A percentile compares a stretch with the other conserved stretches of the same genome.
Evolutionary conservation across 768 basidiomycete species (phyloP).

Genomic region (Suillus discolor): DNA sequence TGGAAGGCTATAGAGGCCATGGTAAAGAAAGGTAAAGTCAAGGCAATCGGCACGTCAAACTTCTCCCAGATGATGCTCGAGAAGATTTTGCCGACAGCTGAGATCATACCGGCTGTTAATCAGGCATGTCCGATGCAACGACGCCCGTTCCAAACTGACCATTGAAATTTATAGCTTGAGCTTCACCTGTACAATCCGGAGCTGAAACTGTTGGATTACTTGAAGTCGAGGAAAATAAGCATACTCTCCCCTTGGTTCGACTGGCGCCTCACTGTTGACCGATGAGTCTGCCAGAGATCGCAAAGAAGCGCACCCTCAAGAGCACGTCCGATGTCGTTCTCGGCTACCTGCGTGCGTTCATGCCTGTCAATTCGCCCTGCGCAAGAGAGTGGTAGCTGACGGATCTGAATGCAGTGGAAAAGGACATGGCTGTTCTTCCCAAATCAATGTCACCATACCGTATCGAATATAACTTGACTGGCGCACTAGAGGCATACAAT

Average conservation of each 20-base stretch:
- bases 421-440: conserved; percentile 66
- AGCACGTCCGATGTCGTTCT: conserved; percentile 56
- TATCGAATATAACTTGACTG: conserved; percentile 60
- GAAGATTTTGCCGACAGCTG: conserved; percentile 66
- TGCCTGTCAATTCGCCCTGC: neutral
- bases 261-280: conserved; percentile 61
- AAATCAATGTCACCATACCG: conserved; percentile 77
- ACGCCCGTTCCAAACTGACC: neutral
- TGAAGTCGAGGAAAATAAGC: conserved; percentile 75
- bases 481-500: conserved; percentile 48
- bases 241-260: conserved; percentile 80
- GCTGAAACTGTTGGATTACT: conserved; percentile 62
- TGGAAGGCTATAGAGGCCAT: conserved; percentile 86
- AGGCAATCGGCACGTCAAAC: conserved; percentile 75
- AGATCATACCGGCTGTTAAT: conserved; percentile 71
- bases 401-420: conserved; percentile 49
- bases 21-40: conserved; percentile 67
- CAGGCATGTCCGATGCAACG: conserved; percentile 48
- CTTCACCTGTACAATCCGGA: conserved; percentile 77
- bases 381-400: neutral
- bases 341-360: conserved; percentile 58
- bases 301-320: conserved; percentile 54
- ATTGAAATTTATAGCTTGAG: conserved; percentile 51
- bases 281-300: conserved; percentile 67
- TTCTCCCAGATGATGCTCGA: conserved; percentile 69